A percentile compares a stretch with the other conserved stretches of the same genome.
Evolutionary conservation across 2,329 filamentous ascomycete genomes (phyloP).

Genomic region (Pseudogymnoascus sp.): DNA sequence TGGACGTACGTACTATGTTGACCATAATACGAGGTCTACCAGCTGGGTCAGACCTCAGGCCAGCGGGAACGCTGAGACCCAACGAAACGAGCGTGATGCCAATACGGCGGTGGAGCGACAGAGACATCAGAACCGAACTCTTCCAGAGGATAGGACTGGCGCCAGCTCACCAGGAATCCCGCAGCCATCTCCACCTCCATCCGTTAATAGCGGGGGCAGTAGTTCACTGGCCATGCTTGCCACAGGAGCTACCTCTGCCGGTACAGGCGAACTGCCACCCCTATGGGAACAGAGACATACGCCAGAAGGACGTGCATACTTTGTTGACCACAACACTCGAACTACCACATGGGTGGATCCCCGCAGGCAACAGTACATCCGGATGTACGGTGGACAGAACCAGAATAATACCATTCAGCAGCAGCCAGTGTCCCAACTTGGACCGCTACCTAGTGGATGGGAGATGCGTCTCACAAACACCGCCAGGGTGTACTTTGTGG

Average conservation of each 20-base stretch:
- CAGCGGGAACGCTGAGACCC: conserved; percentile 66
- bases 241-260: conserved; percentile 87
- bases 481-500: conserved; percentile 94
- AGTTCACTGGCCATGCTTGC: conserved; percentile 80
- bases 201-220: conserved; percentile 25
- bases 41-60: conserved; percentile 91
- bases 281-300: conserved; percentile 97
- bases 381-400: conserved; percentile 90
- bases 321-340: conserved; percentile 96
- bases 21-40: conserved; percentile 93
- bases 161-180: conserved; percentile 79
- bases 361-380: conserved; percentile 91
- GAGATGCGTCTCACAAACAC: conserved; percentile 99
- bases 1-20: conserved; percentile 94
- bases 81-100: conserved; percentile 73
- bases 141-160: conserved; percentile 91
- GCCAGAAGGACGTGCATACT: conserved; percentile 89
- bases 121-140: conserved; percentile 87
- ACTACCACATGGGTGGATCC: conserved; percentile 99
- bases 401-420: conserved; percentile 87
- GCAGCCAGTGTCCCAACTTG: conserved; percentile 93
- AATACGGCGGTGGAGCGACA: conserved; percentile 89
- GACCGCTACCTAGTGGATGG: conserved; percentile 92
- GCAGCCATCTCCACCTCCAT: conserved; percentile 32
- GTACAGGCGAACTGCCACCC: conserved; percentile 86